Conservation (phyloP, 805 yeast species). For the Isabelozyma heimii region DNA sequence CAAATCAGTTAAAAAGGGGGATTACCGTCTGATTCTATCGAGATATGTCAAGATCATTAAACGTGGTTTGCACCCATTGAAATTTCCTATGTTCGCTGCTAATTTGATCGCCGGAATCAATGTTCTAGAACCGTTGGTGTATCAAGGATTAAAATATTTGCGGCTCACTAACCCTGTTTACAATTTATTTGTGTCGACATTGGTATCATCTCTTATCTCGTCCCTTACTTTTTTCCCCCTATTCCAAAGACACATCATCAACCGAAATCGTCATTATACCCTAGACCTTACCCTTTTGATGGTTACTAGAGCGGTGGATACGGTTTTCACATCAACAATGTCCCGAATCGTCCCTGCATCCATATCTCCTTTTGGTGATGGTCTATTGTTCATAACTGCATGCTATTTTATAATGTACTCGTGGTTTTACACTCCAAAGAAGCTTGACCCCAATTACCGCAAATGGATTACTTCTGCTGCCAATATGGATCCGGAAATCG, state of each 20-base stretch:
- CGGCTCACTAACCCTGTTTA: constrained; percentile 1
- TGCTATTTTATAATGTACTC: constrained; percentile 33
- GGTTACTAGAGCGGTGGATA: constrained; percentile 34
- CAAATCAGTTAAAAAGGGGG: constrained; percentile 11
- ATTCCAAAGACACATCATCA: constrained; percentile 29
- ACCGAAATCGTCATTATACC: constrained; percentile 28
- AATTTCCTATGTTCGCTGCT: constrained; percentile 36
- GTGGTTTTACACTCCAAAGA: constrained; percentile 38
- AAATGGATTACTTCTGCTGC: constrained; percentile 51
- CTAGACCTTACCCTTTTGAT: constrained; percentile 36
- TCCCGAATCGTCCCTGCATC: constrained; percentile 5
- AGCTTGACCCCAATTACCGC: constrained; percentile 42
- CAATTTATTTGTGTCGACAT: constrained; percentile 11
- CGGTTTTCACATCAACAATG: constrained; percentile 21
- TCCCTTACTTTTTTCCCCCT: constrained; percentile 25
- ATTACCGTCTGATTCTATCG: constrained; percentile 11
- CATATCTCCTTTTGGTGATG: constrained; percentile 21
- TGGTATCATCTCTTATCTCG: constrained; percentile 24
- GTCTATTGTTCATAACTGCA: constrained; percentile 23
- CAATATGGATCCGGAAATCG: constrained; percentile 41
- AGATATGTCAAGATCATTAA: constrained; percentile 14
- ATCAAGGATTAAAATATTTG: constrained; percentile 4
- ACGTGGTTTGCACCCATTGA: constrained; percentile 25
- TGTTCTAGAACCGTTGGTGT: constrained; percentile 23
- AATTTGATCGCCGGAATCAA: constrained; percentile 29